Base-by-base conservation (phyloP, 352 stramenopile species). In the Phytophthora pinifolia region DNA sequence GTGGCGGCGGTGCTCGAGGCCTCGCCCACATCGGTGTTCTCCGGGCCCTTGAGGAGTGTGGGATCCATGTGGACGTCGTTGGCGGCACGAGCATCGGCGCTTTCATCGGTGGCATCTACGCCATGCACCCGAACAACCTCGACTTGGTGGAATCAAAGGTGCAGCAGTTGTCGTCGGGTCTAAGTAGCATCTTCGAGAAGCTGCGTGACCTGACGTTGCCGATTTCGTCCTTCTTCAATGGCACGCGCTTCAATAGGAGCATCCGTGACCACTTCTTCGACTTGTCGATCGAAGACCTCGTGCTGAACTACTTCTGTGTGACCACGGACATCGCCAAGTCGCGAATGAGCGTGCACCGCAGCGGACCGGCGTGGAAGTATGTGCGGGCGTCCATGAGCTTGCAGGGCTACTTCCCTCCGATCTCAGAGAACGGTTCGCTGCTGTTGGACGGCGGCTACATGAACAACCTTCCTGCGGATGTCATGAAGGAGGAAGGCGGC, bases 1-100 rank as follows among this genome's bases (percentile, higher is more conserved):
- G 93, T 37, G 95, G 93, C 46, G 96, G 96, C 9, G 96, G 94
- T 46, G 94, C 93, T 14, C 66, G 95, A 56, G 96, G 95, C 10
- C 71, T 98, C 4, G 92, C 93, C 6, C 96, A 99, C 73, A 83
- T 99, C 45, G 92, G 95, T 9, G 89, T 99, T 0, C 72, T 98
- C 9, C 80, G 79, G 29, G 94, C 92, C 3, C 70, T 99, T 22
- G 79, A 98, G 41, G 93, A 98, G 53, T 92, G 83, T 25, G 91
- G 90, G 0, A 82, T 98, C 12, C 88, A 96, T 22, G 79, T 98
- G 0, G 96, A 99, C 62, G 83, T 98, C 5, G 86, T 98, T 43
- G 96, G 88, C 17, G 96, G 96, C 7, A 98, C 93, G 6, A 95
- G 86, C 31, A 93, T 93, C 46, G 87, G 87, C 31, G 85, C 87